Percentiles rank a stretch among this genome's conserved stretches.
Conservation (phyloP, 768 basidiomycete genomes). For the Lactarius pseudohatsudake region DNA sequence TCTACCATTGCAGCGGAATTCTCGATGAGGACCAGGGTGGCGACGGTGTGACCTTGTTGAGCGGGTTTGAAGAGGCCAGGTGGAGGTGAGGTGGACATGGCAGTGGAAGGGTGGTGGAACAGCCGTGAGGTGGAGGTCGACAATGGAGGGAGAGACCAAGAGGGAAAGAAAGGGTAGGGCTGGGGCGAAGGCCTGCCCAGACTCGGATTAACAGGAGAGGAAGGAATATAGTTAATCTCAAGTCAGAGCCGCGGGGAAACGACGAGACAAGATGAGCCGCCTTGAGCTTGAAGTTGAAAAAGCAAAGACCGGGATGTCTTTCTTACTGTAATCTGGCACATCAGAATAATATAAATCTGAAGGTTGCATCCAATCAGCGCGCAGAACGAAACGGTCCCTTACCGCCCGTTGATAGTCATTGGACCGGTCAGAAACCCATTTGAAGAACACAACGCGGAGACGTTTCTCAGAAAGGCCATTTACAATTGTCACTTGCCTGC, state of each 20-base stretch:
- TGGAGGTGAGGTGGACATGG: constrained; percentile 22
- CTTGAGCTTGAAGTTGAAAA: constrained; percentile 17
- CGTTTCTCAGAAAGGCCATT: constrained; percentile 23
- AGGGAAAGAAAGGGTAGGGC: constrained; percentile 21
- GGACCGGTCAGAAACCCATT: constrained; percentile 26
- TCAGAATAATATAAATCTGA: constrained; percentile 28
- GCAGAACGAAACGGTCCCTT: constrained; percentile 23
- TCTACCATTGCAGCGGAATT: constrained; percentile 28
- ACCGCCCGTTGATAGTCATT: constrained; percentile 25
- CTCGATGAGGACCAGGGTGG: constrained; percentile 30
- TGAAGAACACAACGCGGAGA: constrained; percentile 21
- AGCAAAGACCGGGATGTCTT: constrained; percentile 19
- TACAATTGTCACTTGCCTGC: constrained; percentile 21
- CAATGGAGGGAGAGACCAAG: background rate
- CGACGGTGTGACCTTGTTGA: constrained; percentile 24
- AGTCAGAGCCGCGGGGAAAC: constrained; percentile 23
- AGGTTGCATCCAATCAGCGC: constrained; percentile 23
- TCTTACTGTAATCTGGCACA: constrained; percentile 17
- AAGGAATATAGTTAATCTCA: constrained; percentile 10
- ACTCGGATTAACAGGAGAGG: background rate
- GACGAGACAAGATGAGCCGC: constrained; percentile 13
- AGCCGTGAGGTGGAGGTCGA: constrained; percentile 7
- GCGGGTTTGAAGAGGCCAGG: constrained; percentile 27
- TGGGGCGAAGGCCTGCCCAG: constrained; percentile 19
- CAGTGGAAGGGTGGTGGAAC: constrained; percentile 3